These are phyloP conservation scores for Chenopodium suecicum DNA, from an alignment of 148 eudicot species.

Conservation along the genomic window DNA sequence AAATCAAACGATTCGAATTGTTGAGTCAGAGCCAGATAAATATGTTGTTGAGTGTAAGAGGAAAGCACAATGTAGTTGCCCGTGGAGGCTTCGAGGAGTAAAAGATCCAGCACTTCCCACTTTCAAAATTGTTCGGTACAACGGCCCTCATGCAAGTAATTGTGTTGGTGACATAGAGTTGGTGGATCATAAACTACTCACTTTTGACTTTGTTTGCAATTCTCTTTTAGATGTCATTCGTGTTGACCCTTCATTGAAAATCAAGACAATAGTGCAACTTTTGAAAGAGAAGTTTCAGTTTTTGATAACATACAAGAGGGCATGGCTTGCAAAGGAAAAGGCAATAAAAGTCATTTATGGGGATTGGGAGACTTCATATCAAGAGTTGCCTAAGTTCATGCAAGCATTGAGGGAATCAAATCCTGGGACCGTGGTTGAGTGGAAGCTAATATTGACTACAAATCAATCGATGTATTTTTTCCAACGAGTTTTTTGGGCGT, in stretches of 20 bases:
- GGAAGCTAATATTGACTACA: too few species aligned
- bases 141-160: neutral
- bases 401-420: too few species aligned
- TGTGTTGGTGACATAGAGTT: neutral
- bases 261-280: neutral
- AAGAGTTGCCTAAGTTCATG: too few species aligned
- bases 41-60: neutral
- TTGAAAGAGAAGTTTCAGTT: neutral
- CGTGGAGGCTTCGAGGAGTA: neutral
- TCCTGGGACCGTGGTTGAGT: too few species aligned
- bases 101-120: too few species aligned
- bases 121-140: neutral
- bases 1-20: neutral
- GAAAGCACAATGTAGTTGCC: neutral
- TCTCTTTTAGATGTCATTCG: neutral
- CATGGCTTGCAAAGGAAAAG: too few species aligned
- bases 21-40: neutral
- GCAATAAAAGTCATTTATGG: neutral
- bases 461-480: too few species aligned
- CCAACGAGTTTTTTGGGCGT: too few species aligned
- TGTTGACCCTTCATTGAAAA: neutral
- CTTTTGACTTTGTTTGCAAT: neutral
- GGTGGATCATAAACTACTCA: neutral
- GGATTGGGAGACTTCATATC: too few species aligned
- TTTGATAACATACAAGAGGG: neutral